Conservation (phyloP, 1,284 basidiomycete species). For the Cutaneotrichosporon mucoides region DNA sequence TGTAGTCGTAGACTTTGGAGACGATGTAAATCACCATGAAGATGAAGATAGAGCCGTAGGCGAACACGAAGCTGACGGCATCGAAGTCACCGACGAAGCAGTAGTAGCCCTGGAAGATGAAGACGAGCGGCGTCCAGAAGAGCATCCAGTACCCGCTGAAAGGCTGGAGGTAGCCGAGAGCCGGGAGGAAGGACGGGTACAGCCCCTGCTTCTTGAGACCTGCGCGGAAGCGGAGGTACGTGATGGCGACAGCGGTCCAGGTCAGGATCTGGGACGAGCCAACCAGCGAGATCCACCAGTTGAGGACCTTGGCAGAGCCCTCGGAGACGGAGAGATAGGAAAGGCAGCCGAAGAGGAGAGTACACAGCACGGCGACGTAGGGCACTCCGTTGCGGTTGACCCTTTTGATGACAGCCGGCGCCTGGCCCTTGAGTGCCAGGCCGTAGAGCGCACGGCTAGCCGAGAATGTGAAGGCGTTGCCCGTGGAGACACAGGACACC, state of each 20-base stretch:
- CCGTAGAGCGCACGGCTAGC: slow-evolving; percentile 28
- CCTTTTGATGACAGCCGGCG: slow-evolving; percentile 50
- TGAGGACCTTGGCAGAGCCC: slow-evolving; percentile 19
- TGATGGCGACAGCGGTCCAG: slow-evolving; percentile 34
- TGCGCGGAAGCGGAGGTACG: slow-evolving; percentile 31
- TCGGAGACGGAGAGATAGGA: slow-evolving; percentile 28
- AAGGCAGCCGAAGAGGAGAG: slow-evolving; percentile 25
- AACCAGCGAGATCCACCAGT: slow-evolving; percentile 14
- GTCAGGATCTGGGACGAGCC: slow-evolving; percentile 21
- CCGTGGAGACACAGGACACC: slow-evolving; percentile 44
- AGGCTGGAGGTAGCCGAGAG: slow-evolving; percentile 20
- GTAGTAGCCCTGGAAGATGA: slow-evolving; percentile 22
- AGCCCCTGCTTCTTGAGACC: slow-evolving; percentile 31
- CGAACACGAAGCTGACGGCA: slow-evolving; percentile 1
- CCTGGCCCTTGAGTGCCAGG: slow-evolving; percentile 51
- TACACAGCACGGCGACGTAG: slow-evolving; percentile 29
- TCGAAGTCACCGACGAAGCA: slow-evolving; percentile 20
- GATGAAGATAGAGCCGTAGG: slow-evolving; percentile 36
- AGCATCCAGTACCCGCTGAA: slow-evolving; percentile 27
- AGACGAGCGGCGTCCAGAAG: slow-evolving; percentile 22
- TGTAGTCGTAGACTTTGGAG: slow-evolving; percentile 24
- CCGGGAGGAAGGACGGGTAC: slow-evolving; percentile 15
- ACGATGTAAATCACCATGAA: slow-evolving; percentile 32
- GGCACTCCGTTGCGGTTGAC: slow-evolving; percentile 52
- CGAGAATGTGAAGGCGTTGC: slow-evolving; percentile 30